A percentile compares a stretch with the other conserved stretches of the same genome.
These are phyloP conservation scores for Papiliotrema laurentii DNA, from an alignment of 1,284 basidiomycete species.

Conservation along the genomic window DNA sequence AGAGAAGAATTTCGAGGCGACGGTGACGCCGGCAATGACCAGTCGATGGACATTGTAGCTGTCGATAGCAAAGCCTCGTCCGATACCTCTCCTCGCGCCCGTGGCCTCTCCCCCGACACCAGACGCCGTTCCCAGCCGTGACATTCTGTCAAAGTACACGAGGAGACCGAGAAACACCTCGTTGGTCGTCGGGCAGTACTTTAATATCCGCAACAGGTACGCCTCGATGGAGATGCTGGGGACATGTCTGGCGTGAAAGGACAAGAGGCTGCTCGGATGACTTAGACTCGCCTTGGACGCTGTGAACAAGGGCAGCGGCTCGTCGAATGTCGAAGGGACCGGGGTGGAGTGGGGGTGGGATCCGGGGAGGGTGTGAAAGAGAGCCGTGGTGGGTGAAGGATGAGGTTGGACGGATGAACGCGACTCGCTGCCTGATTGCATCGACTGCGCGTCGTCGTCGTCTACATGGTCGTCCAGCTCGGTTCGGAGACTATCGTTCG, in stretches of 20 bases:
- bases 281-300: conserved; percentile 73
- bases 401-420: conserved; percentile 6
- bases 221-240: conserved; percentile 92
- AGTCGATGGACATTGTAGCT: conserved; percentile 94
- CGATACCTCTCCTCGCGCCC: conserved; percentile 14
- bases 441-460: conserved; percentile 8
- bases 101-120: conserved; percentile 33
- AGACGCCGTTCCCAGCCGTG: conserved; percentile 40
- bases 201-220: conserved; percentile 90
- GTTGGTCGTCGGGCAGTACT: conserved; percentile 97
- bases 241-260: conserved; percentile 93
- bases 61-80: conserved; percentile 82
- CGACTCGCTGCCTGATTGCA: not conserved
- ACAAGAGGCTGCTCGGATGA: conserved; percentile 75
- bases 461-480: conserved; percentile 27
- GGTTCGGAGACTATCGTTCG: conserved; percentile 65
- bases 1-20: conserved; percentile 97
- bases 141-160: conserved; percentile 91
- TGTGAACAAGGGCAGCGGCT: conserved; percentile 59
- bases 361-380: conserved; percentile 16
- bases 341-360: conserved; percentile 3
- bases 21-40: conserved; percentile 95
- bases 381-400: conserved; percentile 35
- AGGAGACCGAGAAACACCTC: conserved; percentile 92
- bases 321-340: conserved; percentile 46